Conservation (phyloP, 352 stramenopile genomes). For the Pilasporangium apinafurcum region DNA sequence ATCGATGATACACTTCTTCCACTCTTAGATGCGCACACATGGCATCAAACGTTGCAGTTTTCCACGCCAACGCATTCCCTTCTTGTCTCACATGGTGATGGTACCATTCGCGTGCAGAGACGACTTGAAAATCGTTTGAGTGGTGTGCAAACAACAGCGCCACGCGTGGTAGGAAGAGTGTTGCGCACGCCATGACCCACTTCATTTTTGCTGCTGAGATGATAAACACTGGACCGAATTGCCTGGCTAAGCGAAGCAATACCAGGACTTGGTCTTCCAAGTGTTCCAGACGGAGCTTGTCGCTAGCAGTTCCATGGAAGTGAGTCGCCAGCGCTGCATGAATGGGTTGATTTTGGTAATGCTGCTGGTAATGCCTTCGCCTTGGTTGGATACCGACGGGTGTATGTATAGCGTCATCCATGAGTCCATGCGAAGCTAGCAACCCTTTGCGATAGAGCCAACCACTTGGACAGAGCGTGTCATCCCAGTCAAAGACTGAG, state of each 20-base stretch:
- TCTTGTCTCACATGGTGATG: conserved; percentile 22
- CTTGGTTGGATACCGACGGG: too few species aligned
- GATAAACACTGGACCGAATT: conserved; percentile 50
- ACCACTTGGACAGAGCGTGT: conserved; percentile 55
- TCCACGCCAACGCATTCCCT: conserved; percentile 41
- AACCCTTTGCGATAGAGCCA: conserved; percentile 43
- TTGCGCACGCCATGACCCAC: conserved; percentile 40
- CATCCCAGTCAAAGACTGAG: conserved; percentile 59
- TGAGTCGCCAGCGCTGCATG: conserved; percentile 10
- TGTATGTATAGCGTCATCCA: conserved; percentile 18
- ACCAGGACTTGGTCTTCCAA: conserved; percentile 33
- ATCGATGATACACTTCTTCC: conserved; percentile 20
- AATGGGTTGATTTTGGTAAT: conserved; percentile 1
- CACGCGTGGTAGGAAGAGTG: conserved; percentile 38
- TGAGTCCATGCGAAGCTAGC: conserved; percentile 28
- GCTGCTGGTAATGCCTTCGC: too few species aligned
- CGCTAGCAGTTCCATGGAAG: too few species aligned
- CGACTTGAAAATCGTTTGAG: conserved; percentile 28
- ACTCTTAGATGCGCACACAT: conserved; percentile 42
- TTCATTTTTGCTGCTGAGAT: conserved; percentile 48
- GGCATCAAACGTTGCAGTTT: conserved; percentile 40
- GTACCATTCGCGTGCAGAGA: conserved; percentile 58
- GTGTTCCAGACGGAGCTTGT: too few species aligned
- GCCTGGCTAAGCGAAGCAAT: conserved; percentile 29
- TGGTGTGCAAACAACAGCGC: conserved; percentile 28